phyloP scores from a whole-genome alignment of 208 protist genomes.

The Leptomonas pyrrhocoris region DNA sequence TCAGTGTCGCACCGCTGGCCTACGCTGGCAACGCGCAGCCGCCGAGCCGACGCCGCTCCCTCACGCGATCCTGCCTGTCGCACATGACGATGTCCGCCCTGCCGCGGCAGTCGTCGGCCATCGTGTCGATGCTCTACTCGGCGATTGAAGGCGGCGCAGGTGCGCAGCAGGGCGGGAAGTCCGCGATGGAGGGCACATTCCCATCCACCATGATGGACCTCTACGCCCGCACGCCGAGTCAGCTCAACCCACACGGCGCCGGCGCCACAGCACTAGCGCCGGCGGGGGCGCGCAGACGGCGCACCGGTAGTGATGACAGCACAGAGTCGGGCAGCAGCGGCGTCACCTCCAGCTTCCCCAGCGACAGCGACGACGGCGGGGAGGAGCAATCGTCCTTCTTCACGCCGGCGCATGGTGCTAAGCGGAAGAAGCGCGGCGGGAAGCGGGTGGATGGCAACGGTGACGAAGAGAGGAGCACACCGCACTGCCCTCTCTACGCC shows the following conservation, averaged over 20 bases:
- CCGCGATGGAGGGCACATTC: slow-evolving; percentile 6
- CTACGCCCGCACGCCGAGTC: background rate
- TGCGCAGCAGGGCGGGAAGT: background rate
- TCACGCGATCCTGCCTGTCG: slow-evolving; percentile 8
- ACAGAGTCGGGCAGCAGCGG: slow-evolving; percentile 20
- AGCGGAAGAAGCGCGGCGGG: background rate
- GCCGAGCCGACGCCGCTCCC: slow-evolving; percentile 7
- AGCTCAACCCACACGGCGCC: background rate
- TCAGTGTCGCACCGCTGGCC: background rate
- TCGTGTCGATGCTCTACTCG: slow-evolving; percentile 16
- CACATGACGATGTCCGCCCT: slow-evolving; percentile 2
- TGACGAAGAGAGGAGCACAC: background rate
- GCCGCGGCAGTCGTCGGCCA: slow-evolving; percentile 12
- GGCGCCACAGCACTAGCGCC: slow-evolving; percentile 1
- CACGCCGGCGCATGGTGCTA: background rate
- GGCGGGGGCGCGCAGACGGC: background rate
- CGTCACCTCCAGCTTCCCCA: slow-evolving; percentile 15
- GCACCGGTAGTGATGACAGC: background rate
- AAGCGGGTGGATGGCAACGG: background rate
- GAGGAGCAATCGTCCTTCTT: slow-evolving; percentile 10
- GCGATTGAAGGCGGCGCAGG: slow-evolving; percentile 4
- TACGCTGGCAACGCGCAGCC: background rate
- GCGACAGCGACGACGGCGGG: slow-evolving; percentile 1
- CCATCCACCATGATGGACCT: slow-evolving; percentile 23
- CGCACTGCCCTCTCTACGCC: slow-evolving; percentile 3